Evolutionary conservation across 2,329 filamentous ascomycete species (phyloP), one percentile per base, ranked within the genome.

Genomic region (Amauroascus verrucosus): DNA sequence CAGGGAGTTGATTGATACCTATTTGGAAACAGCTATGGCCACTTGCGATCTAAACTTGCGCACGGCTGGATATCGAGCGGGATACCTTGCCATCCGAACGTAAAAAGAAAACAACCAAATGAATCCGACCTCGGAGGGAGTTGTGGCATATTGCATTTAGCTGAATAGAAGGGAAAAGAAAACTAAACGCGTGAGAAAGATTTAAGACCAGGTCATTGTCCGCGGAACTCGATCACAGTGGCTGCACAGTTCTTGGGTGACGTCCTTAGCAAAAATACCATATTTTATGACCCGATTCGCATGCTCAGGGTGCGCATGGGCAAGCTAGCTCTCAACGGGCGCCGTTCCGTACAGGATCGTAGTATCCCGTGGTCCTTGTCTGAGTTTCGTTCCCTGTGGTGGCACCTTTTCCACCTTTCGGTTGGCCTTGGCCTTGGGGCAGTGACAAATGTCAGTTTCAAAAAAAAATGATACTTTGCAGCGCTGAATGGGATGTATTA

Each of bases 291-390:
- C 20, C 37, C 11, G 18, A 13, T 16, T 24, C 37, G 16, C 24
- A 32, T 32, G 22, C 24, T 50, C 24, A 32, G 22, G 35, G 43
- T 43, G 40, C 37, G 33, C 35, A 30, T 40, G 22, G 43, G 6
- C 20, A 46, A 43, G 28, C 37, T 7, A 43, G 28, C 37, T 7
- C 18, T 61, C 48, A 65, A n/a, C 62, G 47, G 14, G 61, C 63
- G 32, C 64, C 68, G 59, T 71, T 70, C 48, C 70, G 58, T 58
- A 71, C 69, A 37, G 69, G 70, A 50, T 72, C 70, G 62, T 72
- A 72, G 51, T 70, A 71, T 26, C 49, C 49, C 18, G 40, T 45
- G 13, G 55, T 54, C 13, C 67, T 69, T 32, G 53, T 59, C 46
- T 57, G 60, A 26, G 58, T 56, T 38, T 52, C 58, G 48, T 24